Percentiles rank a stretch among this genome's conserved stretches.
phyloP scores from a whole-genome alignment of 2,329 filamentous ascomycete genomes.

The Neocucurbitaria cava region DNA sequence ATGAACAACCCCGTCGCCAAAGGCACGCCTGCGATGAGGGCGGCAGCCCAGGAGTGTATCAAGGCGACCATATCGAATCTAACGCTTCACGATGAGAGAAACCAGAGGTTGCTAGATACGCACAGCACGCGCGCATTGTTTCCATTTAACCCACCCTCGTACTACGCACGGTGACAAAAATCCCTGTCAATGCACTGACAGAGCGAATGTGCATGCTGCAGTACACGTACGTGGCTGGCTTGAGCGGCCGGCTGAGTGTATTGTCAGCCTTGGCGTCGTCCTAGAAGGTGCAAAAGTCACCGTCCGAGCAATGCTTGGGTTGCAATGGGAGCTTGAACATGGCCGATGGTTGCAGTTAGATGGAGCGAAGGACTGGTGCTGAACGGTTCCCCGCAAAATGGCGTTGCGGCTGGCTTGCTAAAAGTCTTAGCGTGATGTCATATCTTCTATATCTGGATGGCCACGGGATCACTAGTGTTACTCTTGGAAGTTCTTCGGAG shows the following conservation, averaged over 20 bases:
- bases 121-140: neutral
- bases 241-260: neutral
- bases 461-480: conserved; percentile 1
- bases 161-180: conserved; percentile 11
- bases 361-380: neutral
- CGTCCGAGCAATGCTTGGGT: conserved; percentile 1
- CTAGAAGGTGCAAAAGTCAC: neutral
- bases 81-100: conserved; percentile 6
- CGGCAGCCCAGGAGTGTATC: conserved; percentile 17
- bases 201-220: neutral
- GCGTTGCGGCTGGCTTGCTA: conserved; percentile 13
- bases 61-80: conserved; percentile 9
- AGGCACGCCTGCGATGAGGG: conserved; percentile 27
- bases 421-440: conserved; percentile 27
- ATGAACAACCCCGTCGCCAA: conserved; percentile 58
- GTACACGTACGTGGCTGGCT: conserved; percentile 31
- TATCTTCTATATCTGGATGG: conserved; percentile 15
- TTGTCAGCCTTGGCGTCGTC: conserved; percentile 5
- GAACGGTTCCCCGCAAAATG: conserved; percentile 24
- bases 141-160: conserved; percentile 10
- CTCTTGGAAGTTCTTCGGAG: conserved; percentile 14
- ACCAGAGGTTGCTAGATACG: neutral
- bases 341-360: neutral
- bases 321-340: neutral
- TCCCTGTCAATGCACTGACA: conserved; percentile 17